Percentiles rank a stretch among this genome's conserved stretches.
phyloP scores from a whole-genome alignment of 805 yeast species.

The Debaryomyces prosopidis region DNA sequence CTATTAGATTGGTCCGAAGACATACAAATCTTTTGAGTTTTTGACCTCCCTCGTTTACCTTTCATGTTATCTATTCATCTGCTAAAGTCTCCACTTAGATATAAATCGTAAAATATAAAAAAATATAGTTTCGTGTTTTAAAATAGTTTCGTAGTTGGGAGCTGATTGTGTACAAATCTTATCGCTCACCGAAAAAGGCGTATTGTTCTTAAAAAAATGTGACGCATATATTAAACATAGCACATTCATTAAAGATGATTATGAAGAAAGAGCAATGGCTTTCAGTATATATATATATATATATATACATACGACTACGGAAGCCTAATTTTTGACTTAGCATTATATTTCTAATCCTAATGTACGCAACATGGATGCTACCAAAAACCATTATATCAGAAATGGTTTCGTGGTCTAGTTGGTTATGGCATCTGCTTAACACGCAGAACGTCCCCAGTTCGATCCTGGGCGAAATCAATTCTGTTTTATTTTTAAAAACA shows the following conservation, averaged over 20 bases:
- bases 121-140: background rate
- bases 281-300: too few species aligned
- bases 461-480: conserved; percentile 99
- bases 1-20: conserved; percentile 2
- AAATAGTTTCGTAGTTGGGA: background rate
- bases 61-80: background rate
- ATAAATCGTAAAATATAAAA: background rate
- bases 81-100: background rate
- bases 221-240: too few species aligned
- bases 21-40: conserved; percentile 6
- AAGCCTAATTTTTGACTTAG: too few species aligned
- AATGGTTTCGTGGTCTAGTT: conserved; percentile 81
- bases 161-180: background rate
- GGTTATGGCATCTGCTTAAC: conserved; percentile 99
- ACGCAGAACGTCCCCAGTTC: conserved; percentile 99
- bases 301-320: too few species aligned
- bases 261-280: too few species aligned
- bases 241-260: too few species aligned
- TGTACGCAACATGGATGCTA: background rate
- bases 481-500: conserved; percentile 24
- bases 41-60: conserved; percentile 7
- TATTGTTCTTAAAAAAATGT: background rate
- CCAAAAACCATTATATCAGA: background rate
- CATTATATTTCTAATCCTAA: too few species aligned
- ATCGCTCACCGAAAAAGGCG: background rate